Conservation (phyloP, 768 basidiomycete genomes). For the Suillus decipiens region DNA sequence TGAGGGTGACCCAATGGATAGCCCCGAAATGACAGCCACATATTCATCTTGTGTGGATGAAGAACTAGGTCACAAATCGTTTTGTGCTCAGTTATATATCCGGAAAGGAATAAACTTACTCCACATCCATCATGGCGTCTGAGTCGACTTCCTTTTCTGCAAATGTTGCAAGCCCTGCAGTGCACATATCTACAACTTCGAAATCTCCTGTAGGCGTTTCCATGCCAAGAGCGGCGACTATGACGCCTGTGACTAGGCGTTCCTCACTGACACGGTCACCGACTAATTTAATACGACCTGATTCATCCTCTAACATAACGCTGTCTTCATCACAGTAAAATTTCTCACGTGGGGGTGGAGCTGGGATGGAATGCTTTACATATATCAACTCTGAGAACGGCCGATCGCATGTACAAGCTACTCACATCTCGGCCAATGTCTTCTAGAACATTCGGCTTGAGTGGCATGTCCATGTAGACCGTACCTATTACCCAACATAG, state of each 20-base stretch:
- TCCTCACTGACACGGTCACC: conserved; percentile 66
- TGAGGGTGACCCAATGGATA: conserved; percentile 70
- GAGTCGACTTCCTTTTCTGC: conserved; percentile 26
- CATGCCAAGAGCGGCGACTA: conserved; percentile 86
- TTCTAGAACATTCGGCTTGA: conserved; percentile 97
- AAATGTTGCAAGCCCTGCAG: conserved; percentile 73
- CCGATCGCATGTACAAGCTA: conserved; percentile 17
- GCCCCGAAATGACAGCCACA: conserved; percentile 84
- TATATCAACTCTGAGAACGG: conserved; percentile 11
- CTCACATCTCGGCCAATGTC: conserved; percentile 92
- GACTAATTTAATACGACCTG: conserved; percentile 86
- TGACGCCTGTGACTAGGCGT: conserved; percentile 85
- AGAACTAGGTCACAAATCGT: conserved; percentile 12
- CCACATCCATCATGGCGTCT: conserved; percentile 70
- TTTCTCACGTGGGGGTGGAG: conserved; percentile 75
- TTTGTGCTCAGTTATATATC: not conserved
- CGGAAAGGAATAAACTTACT: conserved; percentile 27
- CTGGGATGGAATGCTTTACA: conserved; percentile 81
- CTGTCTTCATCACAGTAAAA: conserved; percentile 76
- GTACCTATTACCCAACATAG: conserved; percentile 94
- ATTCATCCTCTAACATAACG: conserved; percentile 94
- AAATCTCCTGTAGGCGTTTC: conserved; percentile 92
- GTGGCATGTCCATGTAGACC: conserved; percentile 97
- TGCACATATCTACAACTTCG: conserved; percentile 89
- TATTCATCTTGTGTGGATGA: conserved; percentile 56